Base-by-base conservation (phyloP, 345 rosid species). In the Psidium guajava region DNA sequence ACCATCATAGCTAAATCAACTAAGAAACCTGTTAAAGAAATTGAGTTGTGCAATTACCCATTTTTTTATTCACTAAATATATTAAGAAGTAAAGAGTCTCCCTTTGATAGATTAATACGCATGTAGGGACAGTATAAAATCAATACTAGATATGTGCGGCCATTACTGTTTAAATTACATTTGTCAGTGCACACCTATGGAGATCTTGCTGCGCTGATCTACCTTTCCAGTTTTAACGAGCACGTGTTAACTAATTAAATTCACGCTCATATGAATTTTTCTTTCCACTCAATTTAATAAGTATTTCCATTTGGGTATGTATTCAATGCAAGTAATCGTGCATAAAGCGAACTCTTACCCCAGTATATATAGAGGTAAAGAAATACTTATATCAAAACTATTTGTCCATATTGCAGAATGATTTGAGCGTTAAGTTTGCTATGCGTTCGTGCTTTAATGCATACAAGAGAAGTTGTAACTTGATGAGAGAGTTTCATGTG, bases 401-500 rank as follows among this genome's bases (percentile, higher is more conserved):
- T 69, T 69, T 36, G 25, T 69, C 80, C 40, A 69, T 69, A 36
- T 36, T 36, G 47, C 80, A 69, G 80, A 36, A 32, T 69, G 80
- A 32, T 69, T 82, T 82, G 58, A 82, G 36, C 15, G 12, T 82
- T 1, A 22, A n/a, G 28, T 61, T 24, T 86, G 86, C 87, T 82
- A 91, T 89, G 92, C 51, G 86, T 86, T 88, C 83, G 74, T 83
- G 87, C 83, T 86, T 82, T 51, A 55, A 75, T n/a, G 82, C 90
- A 27, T 40, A 22, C 84, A 94, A 81, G 89, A 54, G 89, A 88
- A 83, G 77, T 22, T 69, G 82, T 75, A 42, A 86, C 59, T 83
- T 87, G 24, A 83, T 82, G 64, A 90, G 94, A 75, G 87, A 86
- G 83, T 90, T 95, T 85, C 94, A 89, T 87, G 87, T 85, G 36